These are phyloP conservation scores for Pseudotulostoma volvatum DNA, from an alignment of 495 filamentous ascomycete genomes.

Conservation along the genomic window DNA sequence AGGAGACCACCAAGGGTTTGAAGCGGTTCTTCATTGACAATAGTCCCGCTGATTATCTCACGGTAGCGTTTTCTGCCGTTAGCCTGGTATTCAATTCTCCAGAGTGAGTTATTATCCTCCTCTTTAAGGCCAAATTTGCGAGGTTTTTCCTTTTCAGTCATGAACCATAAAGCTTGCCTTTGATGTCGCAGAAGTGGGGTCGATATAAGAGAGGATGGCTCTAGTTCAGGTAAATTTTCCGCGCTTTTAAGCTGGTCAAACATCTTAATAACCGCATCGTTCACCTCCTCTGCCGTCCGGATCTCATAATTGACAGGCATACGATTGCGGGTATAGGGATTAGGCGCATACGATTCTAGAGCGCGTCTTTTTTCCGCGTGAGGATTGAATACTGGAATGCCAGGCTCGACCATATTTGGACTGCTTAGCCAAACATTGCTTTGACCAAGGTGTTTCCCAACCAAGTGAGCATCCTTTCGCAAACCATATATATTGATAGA, in stretches of 20 bases:
- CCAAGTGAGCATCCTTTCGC: constrained; percentile 38
- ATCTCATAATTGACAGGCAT: constrained; percentile 29
- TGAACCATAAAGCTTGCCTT: constrained; percentile 79
- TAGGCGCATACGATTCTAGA: constrained; percentile 11
- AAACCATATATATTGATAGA: constrained; percentile 69
- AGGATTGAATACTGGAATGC: constrained; percentile 53
- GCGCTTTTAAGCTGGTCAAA: constrained; percentile 64
- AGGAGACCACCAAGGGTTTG: constrained; percentile 74
- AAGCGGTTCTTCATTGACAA: constrained; percentile 44
- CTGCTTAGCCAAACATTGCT: constrained; percentile 47
- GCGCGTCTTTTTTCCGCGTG: constrained; percentile 34
- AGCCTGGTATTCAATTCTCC: constrained; percentile 37
- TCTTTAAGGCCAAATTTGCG: constrained; percentile 37
- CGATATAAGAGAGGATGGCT: constrained; percentile 40
- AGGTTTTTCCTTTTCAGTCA: constrained; percentile 62
- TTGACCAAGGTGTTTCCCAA: constrained; percentile 51
- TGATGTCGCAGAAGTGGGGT: constrained; percentile 75
- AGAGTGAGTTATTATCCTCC: constrained; percentile 52
- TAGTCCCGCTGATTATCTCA: constrained; percentile 68
- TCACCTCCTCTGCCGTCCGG: constrained; percentile 69
- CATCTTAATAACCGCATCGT: constrained; percentile 66
- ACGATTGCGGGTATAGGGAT: constrained; percentile 13
- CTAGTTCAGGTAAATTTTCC: constrained; percentile 62
- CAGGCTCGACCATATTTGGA: constrained; percentile 45
- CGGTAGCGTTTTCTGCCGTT: constrained; percentile 47